Conservation (phyloP, 2,329 filamentous ascomycete species). For the Botrytis cinerea region DNA sequence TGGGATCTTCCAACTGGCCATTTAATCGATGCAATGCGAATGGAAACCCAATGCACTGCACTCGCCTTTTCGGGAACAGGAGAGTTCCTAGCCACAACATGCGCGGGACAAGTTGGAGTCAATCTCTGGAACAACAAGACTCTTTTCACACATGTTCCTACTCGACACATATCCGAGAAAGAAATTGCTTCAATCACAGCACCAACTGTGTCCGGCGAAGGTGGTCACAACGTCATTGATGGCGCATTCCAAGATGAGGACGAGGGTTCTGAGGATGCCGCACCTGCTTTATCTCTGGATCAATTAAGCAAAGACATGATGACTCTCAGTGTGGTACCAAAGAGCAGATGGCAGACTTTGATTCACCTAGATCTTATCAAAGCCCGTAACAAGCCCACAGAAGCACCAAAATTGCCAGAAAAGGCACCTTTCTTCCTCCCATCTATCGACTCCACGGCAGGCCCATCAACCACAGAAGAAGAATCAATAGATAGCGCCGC, state of each 20-base stretch:
- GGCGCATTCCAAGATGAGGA: constrained; percentile 67
- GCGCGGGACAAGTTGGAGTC: constrained; percentile 81
- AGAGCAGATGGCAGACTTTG: constrained; percentile 90
- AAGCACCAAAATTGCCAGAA: constrained; percentile 87
- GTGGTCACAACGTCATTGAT: constrained; percentile 72
- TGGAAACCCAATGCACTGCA: constrained; percentile 76
- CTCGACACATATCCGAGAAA: constrained; percentile 77
- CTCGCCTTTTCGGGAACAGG: constrained; percentile 87
- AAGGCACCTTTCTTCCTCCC: constrained; percentile 96
- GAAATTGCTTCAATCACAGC: constrained; percentile 65
- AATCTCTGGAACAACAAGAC: constrained; percentile 94
- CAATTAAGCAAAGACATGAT: constrained; percentile 82
- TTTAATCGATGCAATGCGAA: constrained; percentile 85
- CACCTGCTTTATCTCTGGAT: constrained; percentile 62
- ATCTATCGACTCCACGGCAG: constrained; percentile 51
- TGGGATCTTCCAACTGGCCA: constrained; percentile 97
- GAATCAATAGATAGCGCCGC: constrained; percentile 42
- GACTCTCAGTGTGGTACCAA: constrained; percentile 86
- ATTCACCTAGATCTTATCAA: constrained; percentile 88
- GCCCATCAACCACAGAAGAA: constrained; percentile 35
- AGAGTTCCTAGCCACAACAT: constrained; percentile 90
- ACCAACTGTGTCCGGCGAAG: constrained; percentile 81
- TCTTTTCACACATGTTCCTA: constrained; percentile 85
- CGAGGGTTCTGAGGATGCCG: constrained; percentile 53
- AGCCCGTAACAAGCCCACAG: constrained; percentile 89